Percentiles rank a stretch among this genome's conserved stretches.
These are phyloP conservation scores for Pyrenochaeta sp. DNA, from an alignment of 2,329 filamentous ascomycete species.

Conservation along the genomic window DNA sequence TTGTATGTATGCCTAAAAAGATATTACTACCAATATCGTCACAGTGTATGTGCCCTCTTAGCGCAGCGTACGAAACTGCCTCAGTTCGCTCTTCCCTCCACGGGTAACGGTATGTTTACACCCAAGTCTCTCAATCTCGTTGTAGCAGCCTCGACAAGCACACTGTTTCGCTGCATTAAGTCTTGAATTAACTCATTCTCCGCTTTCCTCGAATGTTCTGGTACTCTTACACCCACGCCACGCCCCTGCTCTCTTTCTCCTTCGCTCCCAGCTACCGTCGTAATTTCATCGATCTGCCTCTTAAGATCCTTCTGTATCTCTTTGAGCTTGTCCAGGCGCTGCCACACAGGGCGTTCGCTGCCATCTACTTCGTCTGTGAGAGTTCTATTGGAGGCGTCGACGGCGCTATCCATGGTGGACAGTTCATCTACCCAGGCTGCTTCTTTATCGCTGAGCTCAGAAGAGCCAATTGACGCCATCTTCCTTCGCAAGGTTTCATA, in stretches of 20 bases:
- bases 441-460: constrained; percentile 70
- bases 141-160: constrained; percentile 44
- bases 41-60: background rate
- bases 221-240: constrained; percentile 36
- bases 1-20: background rate
- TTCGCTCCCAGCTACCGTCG: constrained; percentile 23
- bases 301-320: constrained; percentile 62
- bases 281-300: constrained; percentile 33
- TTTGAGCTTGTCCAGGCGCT: constrained; percentile 66
- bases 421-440: constrained; percentile 67
- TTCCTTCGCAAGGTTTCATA: constrained; percentile 67
- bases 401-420: constrained; percentile 50
- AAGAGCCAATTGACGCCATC: constrained; percentile 57
- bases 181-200: constrained; percentile 47
- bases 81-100: background rate
- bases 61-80: too few species aligned
- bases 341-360: constrained; percentile 52
- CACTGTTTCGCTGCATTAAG: constrained; percentile 43
- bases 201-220: constrained; percentile 42
- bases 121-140: constrained; percentile 40
- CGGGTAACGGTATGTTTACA: constrained; percentile 29
- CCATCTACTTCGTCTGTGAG: constrained; percentile 45
- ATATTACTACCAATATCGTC: background rate
- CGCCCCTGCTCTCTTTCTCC: constrained; percentile 20
- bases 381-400: constrained; percentile 42